Base-by-base conservation (phyloP, 805 yeast genomes). In the Pichia occidentalis region DNA sequence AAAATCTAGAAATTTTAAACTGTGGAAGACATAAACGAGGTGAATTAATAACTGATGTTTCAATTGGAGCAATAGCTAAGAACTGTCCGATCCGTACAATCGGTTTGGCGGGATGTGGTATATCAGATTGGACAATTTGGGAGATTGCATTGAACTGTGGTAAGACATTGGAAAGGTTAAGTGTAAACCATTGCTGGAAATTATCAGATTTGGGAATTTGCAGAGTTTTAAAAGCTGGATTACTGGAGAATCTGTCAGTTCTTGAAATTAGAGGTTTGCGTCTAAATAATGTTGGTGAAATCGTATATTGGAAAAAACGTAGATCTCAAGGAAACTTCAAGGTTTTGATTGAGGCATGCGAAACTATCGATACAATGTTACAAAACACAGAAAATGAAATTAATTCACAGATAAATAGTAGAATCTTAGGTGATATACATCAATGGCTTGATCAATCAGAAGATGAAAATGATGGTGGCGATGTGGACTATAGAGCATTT, bases 61-160 rank as follows among this genome's bases (percentile, higher is more conserved):
- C 92, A 6, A 56, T 87, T 19, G 62, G 72, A 11, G 69, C 71
- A 11, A 60, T 87, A 20, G 71, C 77, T 8, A 64, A 65, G 24
- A 72, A 73, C 48, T 79, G 86, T 38, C 55, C 61, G 16, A 66
- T 80, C 32, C 65, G 68, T 31, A 86, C 96, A 0, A 63, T 88
- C 30, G 97, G 97, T 0, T 63, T 86, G 16, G 95, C 97, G 0
- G 97, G 97, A 6, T 85, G 95, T 57, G 67, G 73, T 30, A 71
- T 88, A 14, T 75, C 84, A 7, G 95, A 88, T 61, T 68, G 75
- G 29, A 68, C 84, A 4, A 63, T 88, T 12, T 85, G 95, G 95
- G 88, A 82, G 50, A 60, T 88, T 24, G 86, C 87, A 0, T 57
- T 71, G 13, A 56, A 65, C 36, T 61, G 75, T 20, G 62, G 61